Base-by-base conservation (phyloP, 2,329 filamentous ascomycete genomes). In the Neurospora crassa region DNA sequence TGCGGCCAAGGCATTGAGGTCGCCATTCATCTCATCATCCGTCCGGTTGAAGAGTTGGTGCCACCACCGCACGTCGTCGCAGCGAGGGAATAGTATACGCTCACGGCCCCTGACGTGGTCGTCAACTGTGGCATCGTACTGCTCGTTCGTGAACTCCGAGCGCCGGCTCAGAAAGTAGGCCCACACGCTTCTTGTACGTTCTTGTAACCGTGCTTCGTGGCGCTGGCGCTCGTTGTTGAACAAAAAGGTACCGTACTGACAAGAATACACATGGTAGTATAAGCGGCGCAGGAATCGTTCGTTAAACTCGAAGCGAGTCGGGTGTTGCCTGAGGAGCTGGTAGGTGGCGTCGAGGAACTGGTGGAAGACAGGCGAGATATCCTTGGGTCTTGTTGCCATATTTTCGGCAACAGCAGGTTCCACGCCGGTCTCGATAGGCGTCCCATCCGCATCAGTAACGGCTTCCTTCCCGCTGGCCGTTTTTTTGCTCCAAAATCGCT, bases 331-430 rank as follows among this genome's bases (percentile, higher is more conserved):
- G 34, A 97, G 83, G 40, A 99, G 85, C 79, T 99, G 96, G 79
- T 96, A 98, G 1, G 93, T 93, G 45, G 93, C 94, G 78, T 98
- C 96, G 11, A 99, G 87, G 81, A 98, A 99, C 78, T 99, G 96
- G 77, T 99, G 96, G 81, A 99, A 99, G 34, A 99, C 92, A 0
- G 96, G 96, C 72, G 94, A 96, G 42, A 96, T 92, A 83, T 98
- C 96, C 75, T 93, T 96, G n/a, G 90, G 89, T 72, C 90, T 89
- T 0, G 94, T 97, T 11, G 90, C 87, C 76, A 93, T 89, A 74
- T 84, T 82, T n/a, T 86, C 83, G 20, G 84, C 81, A 43, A 82
- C 78, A 67, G 76, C 76, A 5, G 78, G 75, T 18, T 77, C 72
- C 29, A 63, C 53, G 29, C 24, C 53, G 16, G 53, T 63, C 29